phyloP scores from a whole-genome alignment of 2,329 filamentous ascomycete species.

The Celoporthe dispersa region DNA sequence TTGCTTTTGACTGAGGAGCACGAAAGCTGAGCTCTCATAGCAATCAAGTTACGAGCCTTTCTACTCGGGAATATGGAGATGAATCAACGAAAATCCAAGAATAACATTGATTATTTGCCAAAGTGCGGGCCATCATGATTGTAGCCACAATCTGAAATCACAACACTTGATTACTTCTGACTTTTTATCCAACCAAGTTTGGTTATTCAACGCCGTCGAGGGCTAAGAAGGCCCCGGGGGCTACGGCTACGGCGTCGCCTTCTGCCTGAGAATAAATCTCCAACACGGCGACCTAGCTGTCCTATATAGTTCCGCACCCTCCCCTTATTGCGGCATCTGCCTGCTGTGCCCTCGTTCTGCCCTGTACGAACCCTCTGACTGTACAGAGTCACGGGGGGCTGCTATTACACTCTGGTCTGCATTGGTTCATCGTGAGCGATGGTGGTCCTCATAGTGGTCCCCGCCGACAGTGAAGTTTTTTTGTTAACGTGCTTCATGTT shows the following conservation, averaged over 20 bases:
- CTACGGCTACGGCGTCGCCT: background rate
- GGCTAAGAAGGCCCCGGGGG: background rate
- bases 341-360: background rate
- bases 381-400: background rate
- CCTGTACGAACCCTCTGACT: background rate
- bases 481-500: too few relatives aligned
- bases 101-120: background rate
- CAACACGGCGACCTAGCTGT: background rate
- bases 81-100: too few relatives aligned
- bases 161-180: background rate
- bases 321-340: background rate
- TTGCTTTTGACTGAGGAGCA: background rate
- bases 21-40: background rate
- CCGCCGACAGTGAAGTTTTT: background rate
- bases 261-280: background rate
- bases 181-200: background rate
- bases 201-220: background rate
- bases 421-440: background rate
- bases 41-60: too few relatives aligned
- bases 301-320: background rate
- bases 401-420: background rate
- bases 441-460: background rate
- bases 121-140: too few relatives aligned
- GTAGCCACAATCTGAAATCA: background rate
- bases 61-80: too few relatives aligned